A percentile compares a stretch with the other conserved stretches of the same genome.
Conservation (phyloP, 2,329 filamentous ascomycete species). For the Microcera coccophila region DNA sequence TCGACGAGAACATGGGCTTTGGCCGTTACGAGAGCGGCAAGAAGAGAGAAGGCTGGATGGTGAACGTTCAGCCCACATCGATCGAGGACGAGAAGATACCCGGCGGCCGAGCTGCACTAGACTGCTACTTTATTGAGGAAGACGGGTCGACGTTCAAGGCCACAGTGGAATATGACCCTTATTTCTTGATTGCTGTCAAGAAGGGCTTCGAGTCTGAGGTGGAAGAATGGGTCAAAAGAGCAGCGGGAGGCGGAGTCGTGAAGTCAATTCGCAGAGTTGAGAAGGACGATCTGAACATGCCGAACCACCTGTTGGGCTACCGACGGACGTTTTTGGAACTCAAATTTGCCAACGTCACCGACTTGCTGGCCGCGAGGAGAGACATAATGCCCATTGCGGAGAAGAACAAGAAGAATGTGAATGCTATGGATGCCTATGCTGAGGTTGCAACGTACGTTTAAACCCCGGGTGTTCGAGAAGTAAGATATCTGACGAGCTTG, state of each 20-base stretch:
- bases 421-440: constrained; percentile 96
- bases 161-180: constrained; percentile 92
- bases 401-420: constrained; percentile 94
- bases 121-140: constrained; percentile 95
- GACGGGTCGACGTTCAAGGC: constrained; percentile 91
- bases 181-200: constrained; percentile 89
- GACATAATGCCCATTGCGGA: constrained; percentile 87
- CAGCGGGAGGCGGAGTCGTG: constrained; percentile 74
- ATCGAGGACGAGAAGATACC: constrained; percentile 81
- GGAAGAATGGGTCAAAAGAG: constrained; percentile 85
- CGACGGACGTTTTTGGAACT: constrained; percentile 83
- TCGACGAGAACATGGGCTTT: constrained; percentile 96
- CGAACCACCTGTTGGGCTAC: constrained; percentile 92
- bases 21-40: constrained; percentile 84
- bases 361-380: constrained; percentile 79
- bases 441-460: constrained; percentile 78
- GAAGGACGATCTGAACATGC: constrained; percentile 92
- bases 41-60: constrained; percentile 81
- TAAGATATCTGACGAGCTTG: constrained; percentile 13
- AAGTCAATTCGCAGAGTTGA: constrained; percentile 74
- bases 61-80: constrained; percentile 87
- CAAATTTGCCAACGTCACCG: constrained; percentile 79
- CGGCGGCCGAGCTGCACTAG: constrained; percentile 82
- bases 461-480: neutral
- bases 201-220: constrained; percentile 86